These are phyloP conservation scores for Corynascus novoguineensis DNA, from an alignment of 495 filamentous ascomycete genomes.

Conservation along the genomic window DNA sequence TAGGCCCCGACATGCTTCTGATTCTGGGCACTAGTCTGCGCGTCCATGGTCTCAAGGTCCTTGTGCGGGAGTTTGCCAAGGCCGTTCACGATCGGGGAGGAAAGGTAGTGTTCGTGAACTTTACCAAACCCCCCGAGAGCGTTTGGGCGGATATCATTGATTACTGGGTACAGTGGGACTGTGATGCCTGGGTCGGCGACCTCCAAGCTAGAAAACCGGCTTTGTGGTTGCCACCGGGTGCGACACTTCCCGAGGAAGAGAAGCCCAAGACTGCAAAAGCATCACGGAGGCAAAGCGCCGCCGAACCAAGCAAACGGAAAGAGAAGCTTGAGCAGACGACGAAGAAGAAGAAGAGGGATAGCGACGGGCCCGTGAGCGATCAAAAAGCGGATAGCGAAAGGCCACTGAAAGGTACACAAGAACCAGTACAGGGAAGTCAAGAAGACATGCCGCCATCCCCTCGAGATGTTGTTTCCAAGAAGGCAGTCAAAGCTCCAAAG, in stretches of 20 bases:
- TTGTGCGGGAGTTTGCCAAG: conserved; percentile 65
- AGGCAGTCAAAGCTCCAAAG: not conserved
- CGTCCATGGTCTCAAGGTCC: conserved; percentile 62
- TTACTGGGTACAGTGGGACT: conserved; percentile 66
- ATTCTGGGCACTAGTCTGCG: conserved; percentile 64
- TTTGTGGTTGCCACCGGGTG: conserved; percentile 49
- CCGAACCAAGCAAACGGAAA: conserved; percentile 27
- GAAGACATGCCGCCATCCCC: conserved; percentile 14
- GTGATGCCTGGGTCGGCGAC: conserved; percentile 62
- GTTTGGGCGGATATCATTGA: conserved; percentile 63
- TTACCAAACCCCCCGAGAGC: conserved; percentile 61
- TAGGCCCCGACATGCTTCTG: conserved; percentile 57
- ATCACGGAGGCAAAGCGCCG: conserved; percentile 25
- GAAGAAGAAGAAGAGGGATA: conserved; percentile 24
- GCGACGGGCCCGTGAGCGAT: not conserved
- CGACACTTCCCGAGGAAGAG: conserved; percentile 30
- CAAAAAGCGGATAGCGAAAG: conserved; percentile 1
- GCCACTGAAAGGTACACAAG: not conserved
- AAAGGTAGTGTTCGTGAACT: conserved; percentile 64
- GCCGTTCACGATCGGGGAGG: conserved; percentile 58
- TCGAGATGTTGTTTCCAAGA: not conserved
- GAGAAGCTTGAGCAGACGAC: conserved; percentile 18
- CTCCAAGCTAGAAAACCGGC: conserved; percentile 50
- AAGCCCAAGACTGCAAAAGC: conserved; percentile 26
- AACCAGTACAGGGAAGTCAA: not conserved